Evolutionary conservation across 1,284 basidiomycete genomes (phyloP).

Genomic region (Trichosporon sp.): DNA sequence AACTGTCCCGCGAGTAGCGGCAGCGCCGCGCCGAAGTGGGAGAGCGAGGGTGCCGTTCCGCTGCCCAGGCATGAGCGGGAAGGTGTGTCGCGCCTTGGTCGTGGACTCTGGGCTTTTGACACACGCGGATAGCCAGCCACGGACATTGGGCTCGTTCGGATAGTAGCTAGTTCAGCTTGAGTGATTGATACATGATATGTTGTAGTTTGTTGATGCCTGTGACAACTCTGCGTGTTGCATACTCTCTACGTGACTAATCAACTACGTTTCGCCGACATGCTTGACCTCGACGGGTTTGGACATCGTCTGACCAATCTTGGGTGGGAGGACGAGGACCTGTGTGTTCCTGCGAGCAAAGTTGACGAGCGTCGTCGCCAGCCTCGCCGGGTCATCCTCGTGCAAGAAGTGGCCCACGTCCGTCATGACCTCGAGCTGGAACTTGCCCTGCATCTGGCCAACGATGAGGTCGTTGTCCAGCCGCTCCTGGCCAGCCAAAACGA

Average conservation of each 20-base stretch:
- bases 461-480: slow-evolving; percentile 89
- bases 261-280: slow-evolving; percentile 71
- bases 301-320: slow-evolving; percentile 50
- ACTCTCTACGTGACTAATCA: not conserved
- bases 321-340: slow-evolving; percentile 62
- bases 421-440: slow-evolving; percentile 91
- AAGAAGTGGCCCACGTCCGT: slow-evolving; percentile 87
- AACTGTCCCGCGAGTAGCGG: slow-evolving; percentile 1
- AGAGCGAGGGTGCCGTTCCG: slow-evolving; percentile 26
- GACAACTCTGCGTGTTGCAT: slow-evolving; percentile 3
- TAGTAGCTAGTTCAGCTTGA: not conserved
- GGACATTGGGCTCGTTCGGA: not conserved
- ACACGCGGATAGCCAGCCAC: slow-evolving; percentile 19
- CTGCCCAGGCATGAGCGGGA: slow-evolving; percentile 37
- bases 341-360: slow-evolving; percentile 93
- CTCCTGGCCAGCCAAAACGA: slow-evolving; percentile 90
- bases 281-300: slow-evolving; percentile 60
- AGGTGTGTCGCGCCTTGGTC: slow-evolving; percentile 34
- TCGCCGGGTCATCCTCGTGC: slow-evolving; percentile 89
- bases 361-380: slow-evolving; percentile 74
- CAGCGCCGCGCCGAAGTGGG: slow-evolving; percentile 15
- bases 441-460: slow-evolving; percentile 99
- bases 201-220: slow-evolving; percentile 21
- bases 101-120: slow-evolving; percentile 48
- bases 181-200: slow-evolving; percentile 19